These are phyloP conservation scores for Ceratocystiopsis sp. DNA, from an alignment of 2,329 filamentous ascomycete genomes.

Conservation along the genomic window DNA sequence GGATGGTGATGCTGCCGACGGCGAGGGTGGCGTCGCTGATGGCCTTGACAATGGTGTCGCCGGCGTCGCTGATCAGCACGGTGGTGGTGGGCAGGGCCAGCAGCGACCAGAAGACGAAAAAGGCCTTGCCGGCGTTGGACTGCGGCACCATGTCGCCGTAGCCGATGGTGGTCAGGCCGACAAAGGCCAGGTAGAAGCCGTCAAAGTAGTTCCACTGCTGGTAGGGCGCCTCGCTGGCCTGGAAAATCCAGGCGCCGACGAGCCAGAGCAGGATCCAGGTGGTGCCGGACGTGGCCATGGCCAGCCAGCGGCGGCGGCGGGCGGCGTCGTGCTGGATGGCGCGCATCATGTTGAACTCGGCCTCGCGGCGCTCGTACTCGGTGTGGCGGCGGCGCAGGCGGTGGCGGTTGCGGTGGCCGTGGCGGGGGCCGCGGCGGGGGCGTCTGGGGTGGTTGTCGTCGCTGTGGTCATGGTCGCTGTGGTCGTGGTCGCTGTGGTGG, in stretches of 20 bases:
- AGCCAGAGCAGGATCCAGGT: conserved; percentile 67
- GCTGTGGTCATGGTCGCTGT: background rate
- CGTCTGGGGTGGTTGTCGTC: background rate
- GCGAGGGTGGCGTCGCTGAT: conserved; percentile 37
- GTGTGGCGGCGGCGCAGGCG: conserved; percentile 10
- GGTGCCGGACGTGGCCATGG: conserved; percentile 47
- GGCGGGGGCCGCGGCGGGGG: background rate
- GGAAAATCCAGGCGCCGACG: conserved; percentile 60
- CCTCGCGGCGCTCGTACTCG: conserved; percentile 45
- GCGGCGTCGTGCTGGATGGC: conserved; percentile 52
- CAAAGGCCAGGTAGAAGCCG: conserved; percentile 72
- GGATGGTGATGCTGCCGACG: conserved; percentile 41
- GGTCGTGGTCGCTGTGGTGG: background rate
- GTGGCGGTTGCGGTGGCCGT: background rate
- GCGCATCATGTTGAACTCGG: conserved; percentile 68
- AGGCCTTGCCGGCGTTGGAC: conserved; percentile 63
- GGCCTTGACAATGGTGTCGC: conserved; percentile 60
- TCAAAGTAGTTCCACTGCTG: conserved; percentile 61
- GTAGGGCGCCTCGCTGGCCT: conserved; percentile 30
- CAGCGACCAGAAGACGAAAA: conserved; percentile 88
- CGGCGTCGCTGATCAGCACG: conserved; percentile 67
- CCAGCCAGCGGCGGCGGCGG: conserved; percentile 54
- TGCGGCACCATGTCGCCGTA: conserved; percentile 67
- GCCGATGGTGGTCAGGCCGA: conserved; percentile 68
- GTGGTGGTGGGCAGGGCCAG: conserved; percentile 80